Evolutionary conservation across 2,329 filamentous ascomycete species (phyloP), one percentile per base, ranked within the genome.

Genomic region (Fusarium poae): DNA sequence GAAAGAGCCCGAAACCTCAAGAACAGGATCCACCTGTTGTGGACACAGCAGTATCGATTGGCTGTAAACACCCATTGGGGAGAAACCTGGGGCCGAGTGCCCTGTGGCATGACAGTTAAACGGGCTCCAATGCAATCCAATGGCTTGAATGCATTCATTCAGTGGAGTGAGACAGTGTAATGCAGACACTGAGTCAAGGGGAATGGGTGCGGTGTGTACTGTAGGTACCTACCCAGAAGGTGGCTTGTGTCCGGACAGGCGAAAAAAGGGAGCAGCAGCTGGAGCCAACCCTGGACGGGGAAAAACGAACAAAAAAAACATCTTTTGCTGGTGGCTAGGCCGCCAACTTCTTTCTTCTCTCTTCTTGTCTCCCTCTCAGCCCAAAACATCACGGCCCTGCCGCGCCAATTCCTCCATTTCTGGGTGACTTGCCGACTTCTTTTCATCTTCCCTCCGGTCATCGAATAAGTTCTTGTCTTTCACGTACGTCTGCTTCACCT

Each of bases 381-480:
- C 72, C 72, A 76, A 73, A 75, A 75, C 73, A 75, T 74, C 70
- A 77, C 75, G 81, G 80, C 81, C 78, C 80, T 80, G 81, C 81
- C 80, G 80, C 78, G 81, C 77, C 82, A 82, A 82, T 80, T 73
- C 74, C 70, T 74, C 63, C 40, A 46, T 45, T 71, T 70, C 70
- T 78, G 80, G 81, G 81, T 80, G 79, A 68, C 79, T 79, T 78
- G 74, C 75, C 74, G 74, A 78, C 76, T 76, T 75, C 72, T 70
- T 72, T 77, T 76, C 69, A 74, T 76, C 76, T 70, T 73, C 73
- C 71, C 74, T 70, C 71, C 72, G 72, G 72, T 60, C 72, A 74
- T 77, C 67, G 62, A 70, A 70, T 68, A 72, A 77, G 76, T 79
- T 79, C 75, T 77, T 77, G 77, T 72, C 65, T 68, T 72, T 65